Evolutionary conservation across 2,329 filamentous ascomycete genomes (phyloP), one percentile per base, ranked within the genome.

Genomic region (Paraconiothyrium sp.): DNA sequence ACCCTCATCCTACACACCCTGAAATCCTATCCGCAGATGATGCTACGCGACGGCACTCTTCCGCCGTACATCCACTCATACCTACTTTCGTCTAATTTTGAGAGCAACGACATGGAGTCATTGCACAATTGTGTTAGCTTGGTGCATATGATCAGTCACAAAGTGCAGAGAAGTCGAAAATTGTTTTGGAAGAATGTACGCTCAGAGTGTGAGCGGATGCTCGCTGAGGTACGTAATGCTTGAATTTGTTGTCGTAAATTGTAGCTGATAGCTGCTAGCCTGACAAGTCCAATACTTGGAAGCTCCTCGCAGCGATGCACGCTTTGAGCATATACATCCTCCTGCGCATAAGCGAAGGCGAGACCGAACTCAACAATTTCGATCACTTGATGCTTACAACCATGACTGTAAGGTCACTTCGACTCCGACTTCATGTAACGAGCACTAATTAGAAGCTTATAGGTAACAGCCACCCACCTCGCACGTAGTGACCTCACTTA

Each of bases 111-210:
- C 4, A 71, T 78, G 67, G 80, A 82, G 62, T 71, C 79, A 41
- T 64, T 83, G 8, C 70, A 60, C 6, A 82, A 80, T 54, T 83
- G 81, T 60, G 75, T 81, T n/a, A 80, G 72, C 59, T 63, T 83
- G 41, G 62, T 81, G 30, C 73, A 78, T 54, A 82, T 83, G 79
- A 72, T 81, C 24, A 73, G 71, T 9, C 70, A 68, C 43, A 67
- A 69, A 3, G 57, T 72, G 1, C 70, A 68, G 48, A 77, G 76
- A 0, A 79, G 73, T 66, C 75, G 76, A 56, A 82, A 78, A 57
- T 59, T 83, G 24, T 81, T 83, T 57, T 84, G 82, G 81, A 79
- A 73, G 55, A 83, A 82, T 65, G 80, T 83, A 24, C 64, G 69
- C 27, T 48, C 74, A 27, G 82, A 84, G 64, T 83, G 81, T 67